Conservation (phyloP, 352 stramenopile species). For the Phytopythium ostracodes region DNA sequence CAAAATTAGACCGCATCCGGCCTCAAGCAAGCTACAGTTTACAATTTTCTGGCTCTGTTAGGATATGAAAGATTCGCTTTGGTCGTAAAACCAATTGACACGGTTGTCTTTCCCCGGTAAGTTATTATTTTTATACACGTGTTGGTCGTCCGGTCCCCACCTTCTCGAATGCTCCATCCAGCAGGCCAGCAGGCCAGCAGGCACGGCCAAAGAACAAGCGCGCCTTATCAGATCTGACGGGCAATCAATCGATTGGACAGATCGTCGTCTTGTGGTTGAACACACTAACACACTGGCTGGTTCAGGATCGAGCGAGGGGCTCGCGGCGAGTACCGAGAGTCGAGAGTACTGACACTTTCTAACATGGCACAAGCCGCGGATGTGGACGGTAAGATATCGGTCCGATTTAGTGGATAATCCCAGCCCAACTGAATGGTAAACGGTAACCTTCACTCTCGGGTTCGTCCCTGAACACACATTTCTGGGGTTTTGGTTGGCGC, state of each 20-base stretch:
- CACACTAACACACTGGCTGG: not conserved
- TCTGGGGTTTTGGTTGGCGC: not conserved
- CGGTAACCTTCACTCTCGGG: slow-evolving; percentile 2
- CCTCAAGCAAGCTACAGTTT: no score
- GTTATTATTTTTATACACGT: no score
- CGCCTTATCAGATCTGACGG: not conserved
- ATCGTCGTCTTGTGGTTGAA: not conserved
- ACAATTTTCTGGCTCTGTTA: not conserved
- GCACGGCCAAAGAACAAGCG: not conserved
- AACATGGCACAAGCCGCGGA: not conserved
- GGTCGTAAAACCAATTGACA: not conserved
- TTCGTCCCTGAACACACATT: not conserved
- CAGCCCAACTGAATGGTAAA: not conserved
- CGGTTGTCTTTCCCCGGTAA: no score
- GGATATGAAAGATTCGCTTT: not conserved
- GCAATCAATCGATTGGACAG: not conserved
- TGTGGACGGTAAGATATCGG: not conserved
- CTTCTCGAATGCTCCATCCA: not conserved
- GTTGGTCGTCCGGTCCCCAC: no score
- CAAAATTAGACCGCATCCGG: not conserved
- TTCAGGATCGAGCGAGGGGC: slow-evolving; percentile 2
- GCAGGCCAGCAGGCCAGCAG: no score
- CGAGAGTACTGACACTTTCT: not conserved
- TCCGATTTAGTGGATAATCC: not conserved
- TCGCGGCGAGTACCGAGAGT: no score